Conservation (phyloP, 2,329 filamentous ascomycete species). For the Leptographium procerum region DNA sequence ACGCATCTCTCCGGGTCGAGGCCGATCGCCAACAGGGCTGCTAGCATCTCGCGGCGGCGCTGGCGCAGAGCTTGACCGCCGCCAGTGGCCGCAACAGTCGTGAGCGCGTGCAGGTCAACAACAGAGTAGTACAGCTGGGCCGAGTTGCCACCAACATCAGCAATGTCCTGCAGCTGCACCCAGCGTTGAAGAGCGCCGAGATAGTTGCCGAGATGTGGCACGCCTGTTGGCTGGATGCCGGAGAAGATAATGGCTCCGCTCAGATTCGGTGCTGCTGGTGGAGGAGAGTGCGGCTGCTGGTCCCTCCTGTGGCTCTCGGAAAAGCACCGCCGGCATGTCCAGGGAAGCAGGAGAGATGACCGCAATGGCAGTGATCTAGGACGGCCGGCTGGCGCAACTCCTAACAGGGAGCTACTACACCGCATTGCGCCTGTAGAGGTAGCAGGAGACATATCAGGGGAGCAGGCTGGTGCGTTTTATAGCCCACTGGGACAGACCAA, state of each 20-base stretch:
- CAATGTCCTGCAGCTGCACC: constrained; percentile 64
- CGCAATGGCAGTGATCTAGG: background rate
- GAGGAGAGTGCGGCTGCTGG: background rate
- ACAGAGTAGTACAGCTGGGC: constrained; percentile 66
- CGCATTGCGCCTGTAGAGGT: background rate
- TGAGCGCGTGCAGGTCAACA: constrained; percentile 91
- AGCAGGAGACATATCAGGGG: background rate
- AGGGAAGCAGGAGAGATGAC: background rate
- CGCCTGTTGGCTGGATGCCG: constrained; percentile 89
- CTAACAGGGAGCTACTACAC: background rate
- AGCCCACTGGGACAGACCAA: background rate
- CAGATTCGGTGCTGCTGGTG: constrained; percentile 1
- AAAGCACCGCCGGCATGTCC: constrained; percentile 6
- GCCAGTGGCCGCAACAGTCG: constrained; percentile 21
- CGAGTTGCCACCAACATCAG: constrained; percentile 31
- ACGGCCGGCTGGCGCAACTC: background rate
- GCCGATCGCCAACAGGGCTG: constrained; percentile 72
- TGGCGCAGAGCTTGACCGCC: constrained; percentile 40
- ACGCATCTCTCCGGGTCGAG: constrained; percentile 64
- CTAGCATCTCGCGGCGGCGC: constrained; percentile 64
- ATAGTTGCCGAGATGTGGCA: constrained; percentile 93
- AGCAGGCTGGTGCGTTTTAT: background rate
- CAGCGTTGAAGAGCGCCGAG: constrained; percentile 80
- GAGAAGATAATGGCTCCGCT: constrained; percentile 60
- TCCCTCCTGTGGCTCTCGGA: background rate